Percentiles rank a stretch among this genome's conserved stretches.
Conservation (phyloP, 2,329 filamentous ascomycete genomes). For the Acephala macrosclerotiorum region DNA sequence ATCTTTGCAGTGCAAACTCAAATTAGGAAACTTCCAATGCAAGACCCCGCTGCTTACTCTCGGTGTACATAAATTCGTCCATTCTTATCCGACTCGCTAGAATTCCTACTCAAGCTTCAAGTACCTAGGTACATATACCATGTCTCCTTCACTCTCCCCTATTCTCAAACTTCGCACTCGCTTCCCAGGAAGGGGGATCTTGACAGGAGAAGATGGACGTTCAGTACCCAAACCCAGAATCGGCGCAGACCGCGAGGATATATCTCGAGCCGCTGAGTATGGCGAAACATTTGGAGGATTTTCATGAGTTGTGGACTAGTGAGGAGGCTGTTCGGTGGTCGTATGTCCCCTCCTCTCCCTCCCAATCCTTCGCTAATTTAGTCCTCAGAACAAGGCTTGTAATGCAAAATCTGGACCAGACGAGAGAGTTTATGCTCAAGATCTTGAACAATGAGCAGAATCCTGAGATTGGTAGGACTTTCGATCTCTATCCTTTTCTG, state of each 20-base stretch:
- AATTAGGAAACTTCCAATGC: too few relatives aligned
- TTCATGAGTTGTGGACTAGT: constrained; percentile 33
- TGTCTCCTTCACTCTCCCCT: too few relatives aligned
- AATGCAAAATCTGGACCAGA: constrained; percentile 19
- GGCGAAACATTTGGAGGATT: constrained; percentile 33
- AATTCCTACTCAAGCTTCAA: too few relatives aligned
- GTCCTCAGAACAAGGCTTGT: constrained; percentile 14
- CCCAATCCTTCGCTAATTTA: too few relatives aligned
- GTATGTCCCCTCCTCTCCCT: constrained; percentile 22
- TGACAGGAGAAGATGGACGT: not conserved
- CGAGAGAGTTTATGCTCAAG: constrained; percentile 17
- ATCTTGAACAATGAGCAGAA: constrained; percentile 22
- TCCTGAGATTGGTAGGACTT: constrained; percentile 17
- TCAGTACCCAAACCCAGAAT: not conserved
- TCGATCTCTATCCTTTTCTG: not conserved
- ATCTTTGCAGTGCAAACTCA: too few relatives aligned
- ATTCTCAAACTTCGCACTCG: too few relatives aligned
- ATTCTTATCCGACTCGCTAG: too few relatives aligned
- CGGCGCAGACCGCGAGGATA: constrained; percentile 15
- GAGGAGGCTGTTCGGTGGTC: constrained; percentile 28
- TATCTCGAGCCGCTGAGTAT: constrained; percentile 28
- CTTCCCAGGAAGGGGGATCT: too few relatives aligned
- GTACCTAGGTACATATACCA: too few relatives aligned
- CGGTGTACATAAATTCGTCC: too few relatives aligned
- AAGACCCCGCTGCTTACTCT: too few relatives aligned